Evolutionary conservation across 2,329 filamentous ascomycete genomes (phyloP), one percentile per base, ranked within the genome.

Genomic region (Diplodia intermedia): DNA sequence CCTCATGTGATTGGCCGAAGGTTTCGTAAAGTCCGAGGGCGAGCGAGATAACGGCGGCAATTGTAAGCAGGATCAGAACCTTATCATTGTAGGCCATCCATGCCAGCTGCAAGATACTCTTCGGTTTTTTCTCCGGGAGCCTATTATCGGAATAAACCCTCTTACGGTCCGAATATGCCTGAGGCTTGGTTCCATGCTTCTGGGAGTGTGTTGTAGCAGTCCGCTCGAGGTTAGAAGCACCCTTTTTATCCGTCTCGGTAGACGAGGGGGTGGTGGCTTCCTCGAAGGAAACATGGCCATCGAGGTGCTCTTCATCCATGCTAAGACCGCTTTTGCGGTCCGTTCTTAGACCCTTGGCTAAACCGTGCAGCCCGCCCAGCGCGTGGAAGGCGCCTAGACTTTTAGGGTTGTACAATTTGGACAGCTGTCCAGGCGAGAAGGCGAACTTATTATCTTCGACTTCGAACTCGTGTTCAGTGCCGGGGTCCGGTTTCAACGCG

Each of bases 61-160:
- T 83, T 0, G 89, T 90, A 69, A 92, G 80, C 6, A 92, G 79
- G 49, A 92, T 89, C 49, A 93, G 85, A 43, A 92, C 88, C 71
- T 90, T 90, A 78, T 92, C 90, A 71, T 91, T 90, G 76, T 90
- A 91, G 2, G 90, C 89, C 70, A 86, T 86, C 89, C 89, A 92
- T 69, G 89, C 83, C 8, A 91, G 75, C 68, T 80, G 82, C 72
- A 87, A 82, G 50, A 91, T 83, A 1, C 87, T 84, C 33, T 86
- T 88, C 1, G 84, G 81, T 76, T 90, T 89, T 74, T 89, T 88
- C 53, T 86, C 84, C 0, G 89, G 89, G 26, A 91, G 79, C 14
- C 82, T 78, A 72, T 91, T 91, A 71, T 85, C 84, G 55, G 85
- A 83, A 73, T 85, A 90, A 4, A 90, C 80, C 38, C 88, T 81